These are phyloP conservation scores for Trametes villosa DNA, from an alignment of 768 basidiomycete species.

Conservation along the genomic window DNA sequence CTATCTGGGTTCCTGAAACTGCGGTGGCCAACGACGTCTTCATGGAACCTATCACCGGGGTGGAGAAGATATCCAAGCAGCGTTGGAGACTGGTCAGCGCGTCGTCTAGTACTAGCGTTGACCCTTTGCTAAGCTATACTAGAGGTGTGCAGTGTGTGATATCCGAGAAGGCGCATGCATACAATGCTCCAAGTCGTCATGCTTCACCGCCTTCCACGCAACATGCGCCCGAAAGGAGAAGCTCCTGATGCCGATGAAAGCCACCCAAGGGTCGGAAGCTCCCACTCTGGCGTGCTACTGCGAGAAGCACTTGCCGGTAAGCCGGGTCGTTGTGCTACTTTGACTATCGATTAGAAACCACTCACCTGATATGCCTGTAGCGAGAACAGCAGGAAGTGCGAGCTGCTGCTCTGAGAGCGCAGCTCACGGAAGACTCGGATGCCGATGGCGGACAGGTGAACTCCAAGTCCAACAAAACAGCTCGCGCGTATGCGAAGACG, in stretches of 20 bases:
- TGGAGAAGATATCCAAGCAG: constrained; percentile 85
- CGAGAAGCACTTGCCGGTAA: constrained; percentile 88
- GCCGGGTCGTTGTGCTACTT: constrained; percentile 34
- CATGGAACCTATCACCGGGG: constrained; percentile 96
- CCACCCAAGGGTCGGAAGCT: constrained; percentile 72
- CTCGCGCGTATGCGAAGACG: constrained; percentile 88
- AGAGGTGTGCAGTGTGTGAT: constrained; percentile 70
- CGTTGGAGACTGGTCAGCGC: constrained; percentile 89
- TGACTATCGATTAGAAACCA: not conserved
- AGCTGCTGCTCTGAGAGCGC: constrained; percentile 54
- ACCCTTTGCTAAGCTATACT: not conserved
- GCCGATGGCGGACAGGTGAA: constrained; percentile 9
- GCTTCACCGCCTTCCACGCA: constrained; percentile 92
- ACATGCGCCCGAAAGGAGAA: constrained; percentile 92
- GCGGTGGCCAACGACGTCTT: constrained; percentile 92
- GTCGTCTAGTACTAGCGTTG: not conserved
- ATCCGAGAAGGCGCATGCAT: constrained; percentile 84
- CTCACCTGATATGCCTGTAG: constrained; percentile 40
- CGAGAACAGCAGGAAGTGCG: constrained; percentile 72
- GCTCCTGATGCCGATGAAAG: constrained; percentile 86
- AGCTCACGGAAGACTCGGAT: constrained; percentile 46
- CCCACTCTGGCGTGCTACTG: constrained; percentile 81
- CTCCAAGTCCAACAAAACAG: constrained; percentile 66
- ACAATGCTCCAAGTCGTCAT: constrained; percentile 89
- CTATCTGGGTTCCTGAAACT: constrained; percentile 97